Evolutionary conservation across 768 basidiomycete species (phyloP).

Genomic region (Symmetrospora coprosmae): DNA sequence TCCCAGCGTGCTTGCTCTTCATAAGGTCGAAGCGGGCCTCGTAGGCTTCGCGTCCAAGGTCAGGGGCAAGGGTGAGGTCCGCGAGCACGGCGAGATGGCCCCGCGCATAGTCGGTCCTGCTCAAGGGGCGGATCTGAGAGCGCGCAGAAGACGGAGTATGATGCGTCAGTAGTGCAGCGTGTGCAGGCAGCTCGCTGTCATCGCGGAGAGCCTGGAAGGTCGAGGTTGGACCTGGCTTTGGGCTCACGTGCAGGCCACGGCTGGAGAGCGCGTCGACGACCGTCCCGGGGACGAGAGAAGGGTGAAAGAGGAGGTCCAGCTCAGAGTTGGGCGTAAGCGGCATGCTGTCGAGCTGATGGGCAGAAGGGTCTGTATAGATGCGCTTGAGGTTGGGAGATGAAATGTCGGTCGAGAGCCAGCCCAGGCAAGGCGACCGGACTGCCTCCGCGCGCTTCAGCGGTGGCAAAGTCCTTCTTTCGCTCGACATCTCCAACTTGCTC

Average conservation of each 20-base stretch:
- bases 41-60: conserved; percentile 52
- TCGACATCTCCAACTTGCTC: too few species aligned
- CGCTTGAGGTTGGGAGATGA: too few species aligned
- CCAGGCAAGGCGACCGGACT: too few species aligned
- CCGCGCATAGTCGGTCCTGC: conserved; percentile 64
- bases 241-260: conserved; percentile 5
- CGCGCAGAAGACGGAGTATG: not conserved
- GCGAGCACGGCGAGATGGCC: conserved; percentile 70
- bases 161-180: too few species aligned
- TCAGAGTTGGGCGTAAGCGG: not conserved
- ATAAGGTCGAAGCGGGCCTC: conserved; percentile 38
- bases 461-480: too few species aligned
- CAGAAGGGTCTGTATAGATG: too few species aligned
- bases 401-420: too few species aligned
- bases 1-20: conserved; percentile 37
- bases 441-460: too few species aligned
- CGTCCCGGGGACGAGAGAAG: not conserved
- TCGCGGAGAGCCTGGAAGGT: too few species aligned
- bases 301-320: conserved; percentile 5
- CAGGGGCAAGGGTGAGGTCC: conserved; percentile 56
- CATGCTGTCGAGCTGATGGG: too few species aligned
- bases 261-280: not conserved
- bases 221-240: too few species aligned
- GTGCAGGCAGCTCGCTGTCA: too few species aligned
- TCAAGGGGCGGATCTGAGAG: conserved; percentile 70